Evolutionary conservation across 2,329 filamentous ascomycete species (phyloP), one percentile per base, ranked within the genome.

Genomic region (Pseudopithomyces maydicus): DNA sequence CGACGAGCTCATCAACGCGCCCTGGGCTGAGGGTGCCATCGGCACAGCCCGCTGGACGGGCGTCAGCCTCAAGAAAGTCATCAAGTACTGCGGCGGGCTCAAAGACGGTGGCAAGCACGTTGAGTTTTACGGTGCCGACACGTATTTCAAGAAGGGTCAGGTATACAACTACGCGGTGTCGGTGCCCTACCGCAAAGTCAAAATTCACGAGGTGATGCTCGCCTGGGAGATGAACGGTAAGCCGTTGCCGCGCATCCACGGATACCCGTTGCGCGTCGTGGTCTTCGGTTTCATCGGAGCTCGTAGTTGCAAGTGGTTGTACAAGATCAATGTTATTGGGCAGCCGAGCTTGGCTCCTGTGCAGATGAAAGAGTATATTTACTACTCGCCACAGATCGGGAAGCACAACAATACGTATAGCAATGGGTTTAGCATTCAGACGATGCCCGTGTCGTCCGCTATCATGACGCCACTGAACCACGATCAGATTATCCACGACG

Each of bases 201-300:
- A 86, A 62, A 75, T 80, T 8, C 83, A 88, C 59, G 86, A 90
- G 65, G 88, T 90, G 0, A 77, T 90, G 48, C 78, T 90, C 0
- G 85, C 84, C 0, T 90, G 87, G 86, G 85, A 89, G 65, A 90
- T 90, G 88, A 90, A 90, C 61, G 87, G 84, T 4, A 78, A 88
- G 58, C 80, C 80, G 0, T 77, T 90, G 0, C 88, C 88, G 0
- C 80, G 79, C 8, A 89, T 90, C 56, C 88, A 90, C 57, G 88
- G 88, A 0, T 87, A 80, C 23, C 88, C 88, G 0, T 74, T 90
- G 0, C 81, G 88, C 5, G 78, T 82, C 0, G 80, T 90, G 0
- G 86, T 89, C 0, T 79, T 87, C 62, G 86, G 86, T 0, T 89
- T 89, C 62, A 89, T 90, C 54, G 88, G 88, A 0, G 88, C 87